Base-by-base conservation (phyloP, 805 yeast genomes). In the Candida multigemmis region DNA sequence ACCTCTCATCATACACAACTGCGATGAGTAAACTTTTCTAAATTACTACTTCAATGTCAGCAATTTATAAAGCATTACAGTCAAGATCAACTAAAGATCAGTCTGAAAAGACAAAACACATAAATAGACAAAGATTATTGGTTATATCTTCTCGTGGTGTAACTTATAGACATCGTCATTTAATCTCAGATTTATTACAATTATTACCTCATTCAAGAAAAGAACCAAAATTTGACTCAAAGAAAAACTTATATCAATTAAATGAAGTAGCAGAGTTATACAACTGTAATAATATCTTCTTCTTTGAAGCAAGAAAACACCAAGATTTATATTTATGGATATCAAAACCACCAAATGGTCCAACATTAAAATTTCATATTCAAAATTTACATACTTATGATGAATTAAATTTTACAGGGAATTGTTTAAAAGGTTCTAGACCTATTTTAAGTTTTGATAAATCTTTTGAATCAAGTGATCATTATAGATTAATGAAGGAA, bases 261-360 rank as follows among this genome's bases (percentile, higher is more conserved):
- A 91, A 91, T 48, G 98, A 91, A 61, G 81, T 87, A 35, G 97
- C 97, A 3, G 98, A 91, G 48, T 65, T 91, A 37, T 86, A 89
- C 71, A 91, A 91, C 67, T 91, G 98, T 69, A 91, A 91, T 60
- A 91, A 91, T 51, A 73, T 91, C 40, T 64, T 86, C 51, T 91
- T 81, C 53, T 91, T 91, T 52, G 98, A 91, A 58, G 84, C 94
- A 30, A 78, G 97, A 62, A 91, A 91, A 57, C 96, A 89, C 58
- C 82, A 77, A 55, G 98, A 91, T 59, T 72, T 91, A 46, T 91
- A 91, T 54, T 56, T 91, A 54, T 91, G 96, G 95, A 54, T 91
- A 37, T 74, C 96, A 18, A 89, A 91, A 57, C 91, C 97, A 16
- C 98, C 98, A 22, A 89, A 91, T 52, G 98, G 98, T 1, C 98